Percentiles rank a stretch among this genome's conserved stretches.
phyloP scores from a whole-genome alignment of 352 stramenopile species.

The Saprolegnia parasitica region DNA sequence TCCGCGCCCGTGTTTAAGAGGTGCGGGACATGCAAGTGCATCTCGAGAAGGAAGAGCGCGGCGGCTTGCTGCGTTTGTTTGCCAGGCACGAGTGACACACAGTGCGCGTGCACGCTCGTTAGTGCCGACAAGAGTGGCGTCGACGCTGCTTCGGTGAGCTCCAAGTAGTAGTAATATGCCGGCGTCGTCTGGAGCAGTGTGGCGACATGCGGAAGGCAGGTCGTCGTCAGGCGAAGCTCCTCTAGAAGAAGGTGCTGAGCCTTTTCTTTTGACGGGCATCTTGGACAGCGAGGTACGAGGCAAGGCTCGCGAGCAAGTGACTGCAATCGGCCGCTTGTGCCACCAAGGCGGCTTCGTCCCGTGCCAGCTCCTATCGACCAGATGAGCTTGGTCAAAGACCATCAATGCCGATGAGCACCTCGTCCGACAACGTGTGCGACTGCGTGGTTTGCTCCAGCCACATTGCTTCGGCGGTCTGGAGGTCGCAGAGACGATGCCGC shows the following conservation, averaged over 20 bases:
- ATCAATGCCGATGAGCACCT: neutral
- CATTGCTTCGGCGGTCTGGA: constrained; percentile 10
- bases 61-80: neutral
- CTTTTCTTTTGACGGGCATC: neutral
- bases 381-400: neutral
- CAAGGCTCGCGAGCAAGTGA: neutral
- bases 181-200: constrained; percentile 3
- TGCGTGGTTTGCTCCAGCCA: constrained; percentile 5
- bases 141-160: constrained; percentile 6
- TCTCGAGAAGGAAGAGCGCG: neutral
- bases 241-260: neutral
- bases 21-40: constrained; percentile 1
- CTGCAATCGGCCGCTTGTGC: neutral
- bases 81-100: neutral
- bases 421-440: neutral
- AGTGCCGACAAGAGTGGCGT: constrained; percentile 1
- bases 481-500: constrained; percentile 10
- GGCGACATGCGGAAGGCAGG: neutral
- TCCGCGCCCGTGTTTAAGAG: neutral
- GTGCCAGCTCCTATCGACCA: neutral
- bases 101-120: neutral
- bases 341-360: neutral
- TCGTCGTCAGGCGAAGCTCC: neutral
- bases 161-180: constrained; percentile 27
- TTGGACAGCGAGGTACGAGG: neutral